These are phyloP conservation scores for Jackrogersella multiformis DNA, from an alignment of 495 filamentous ascomycete species.

Conservation along the genomic window DNA sequence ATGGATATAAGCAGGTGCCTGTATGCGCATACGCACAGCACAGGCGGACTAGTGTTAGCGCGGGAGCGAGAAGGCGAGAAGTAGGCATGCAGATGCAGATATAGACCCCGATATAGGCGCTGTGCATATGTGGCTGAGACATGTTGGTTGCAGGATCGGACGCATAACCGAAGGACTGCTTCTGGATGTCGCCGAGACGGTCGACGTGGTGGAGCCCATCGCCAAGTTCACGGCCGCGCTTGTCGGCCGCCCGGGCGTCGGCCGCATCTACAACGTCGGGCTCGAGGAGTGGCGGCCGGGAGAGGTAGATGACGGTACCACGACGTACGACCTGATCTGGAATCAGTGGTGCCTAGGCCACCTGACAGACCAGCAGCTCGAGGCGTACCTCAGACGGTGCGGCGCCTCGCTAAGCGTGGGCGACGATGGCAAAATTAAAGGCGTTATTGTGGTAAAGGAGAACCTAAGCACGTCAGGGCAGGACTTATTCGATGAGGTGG, in stretches of 20 bases:
- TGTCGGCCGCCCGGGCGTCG: constrained; percentile 58
- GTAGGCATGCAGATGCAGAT: not conserved
- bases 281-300: constrained; percentile 78
- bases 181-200: constrained; percentile 50
- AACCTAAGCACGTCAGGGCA: constrained; percentile 71
- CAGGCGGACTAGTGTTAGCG: too few relatives aligned
- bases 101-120: not conserved
- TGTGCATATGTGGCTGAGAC: not conserved
- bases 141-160: constrained; percentile 56
- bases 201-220: constrained; percentile 66
- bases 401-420: constrained; percentile 58
- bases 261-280: constrained; percentile 74
- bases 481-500: constrained; percentile 80
- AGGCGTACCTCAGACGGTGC: constrained; percentile 72
- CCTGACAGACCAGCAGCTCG: constrained; percentile 80
- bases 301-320: constrained; percentile 55
- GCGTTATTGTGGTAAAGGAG: constrained; percentile 84
- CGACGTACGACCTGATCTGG: constrained; percentile 71
- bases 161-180: constrained; percentile 62
- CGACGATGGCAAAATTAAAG: constrained; percentile 50
- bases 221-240: constrained; percentile 65
- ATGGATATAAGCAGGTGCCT: not conserved
- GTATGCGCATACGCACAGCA: too few relatives aligned
- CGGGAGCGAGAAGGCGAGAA: not conserved
- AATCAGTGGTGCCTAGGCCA: constrained; percentile 96